Evolutionary conservation across 768 basidiomycete genomes (phyloP), one percentile per base, ranked within the genome.

Genomic region (Tricholoma bakamatsutake): DNA sequence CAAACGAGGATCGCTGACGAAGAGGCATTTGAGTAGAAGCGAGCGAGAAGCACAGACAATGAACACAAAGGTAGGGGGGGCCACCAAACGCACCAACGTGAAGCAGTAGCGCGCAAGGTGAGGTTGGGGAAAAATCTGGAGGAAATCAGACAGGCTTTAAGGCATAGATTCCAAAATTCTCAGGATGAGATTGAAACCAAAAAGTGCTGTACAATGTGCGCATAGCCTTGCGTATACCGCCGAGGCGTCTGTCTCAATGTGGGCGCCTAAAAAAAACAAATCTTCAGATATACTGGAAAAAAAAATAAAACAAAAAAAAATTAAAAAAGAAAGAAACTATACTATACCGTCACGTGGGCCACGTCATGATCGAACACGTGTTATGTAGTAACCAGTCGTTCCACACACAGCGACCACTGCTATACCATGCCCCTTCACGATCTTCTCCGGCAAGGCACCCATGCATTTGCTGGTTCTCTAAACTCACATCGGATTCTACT

Each of bases 401-500:
- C n/a, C 37, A 15, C 37, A 15, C 37, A 15, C 37, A 15, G 12
- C n/a, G 12, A 24, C 21, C 21, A 24, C 35, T 35, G 17, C 17
- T 7, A 60, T 12, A 55, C 57, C 58, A 81, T 86, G 80, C 81
- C 82, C 52, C 64, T 78, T 62, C 71, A 76, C 58, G 76, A 76
- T 58, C 60, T 77, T 50, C 60, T 85, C 21, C 80, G 79, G 30
- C 77, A 80, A 56, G 68, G 82, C 54, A 69, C 81, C 28, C 80
- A 80, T 53, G 76, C 76, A 3, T 51, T 85, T 31, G 72, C 78
- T 24, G 66, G 74, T 12, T 76, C 80, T 30, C 63, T 88, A 39
- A 80, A 78, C 61, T 74, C 82, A 12, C 84, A 88, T 68, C 76
- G 88, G 52, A 70, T 93, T 51, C 67, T 87, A 27, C 66, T 90